Evolutionary conservation across 176 grass and related monocot genomes (phyloP), one percentile per base, ranked within the genome.

Genomic region (Hyparrhenia diplandra): DNA sequence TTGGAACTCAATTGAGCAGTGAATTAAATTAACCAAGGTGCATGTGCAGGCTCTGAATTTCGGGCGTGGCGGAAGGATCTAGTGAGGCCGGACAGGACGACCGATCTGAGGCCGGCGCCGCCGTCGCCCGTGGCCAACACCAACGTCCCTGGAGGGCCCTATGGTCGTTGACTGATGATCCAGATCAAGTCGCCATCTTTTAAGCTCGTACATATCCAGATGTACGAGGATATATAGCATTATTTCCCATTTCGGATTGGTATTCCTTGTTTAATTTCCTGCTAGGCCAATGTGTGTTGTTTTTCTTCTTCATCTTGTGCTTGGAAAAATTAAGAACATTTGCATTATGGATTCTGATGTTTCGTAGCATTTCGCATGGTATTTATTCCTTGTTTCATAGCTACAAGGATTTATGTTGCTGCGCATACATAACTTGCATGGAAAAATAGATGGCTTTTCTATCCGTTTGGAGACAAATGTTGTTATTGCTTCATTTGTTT

Each of bases 121-220:
- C 73, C 73, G 10, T 32, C 73, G 32, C 73, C 73, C 47, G 16
- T 16, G 73, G 10, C 73, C 29, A 76, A 76, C 73, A 76, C 12
- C 73, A 41, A 76, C 52, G 73, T 76, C 73, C 73, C 73, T 1
- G 52, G 73, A 20, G 73, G 73, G 32, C 73, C 73, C 21, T 59
- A 2, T 13, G 31, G 31, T 10, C 24, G 31, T 24, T 25, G 40
- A 36, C 18, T n/a, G n/a, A n/a, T n/a, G 13, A 24, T 40, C 16
- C n/a, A 13, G 37, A 14, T 28, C 67, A 0, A 25, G 25, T 59
- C 55, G 3, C n/a, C 10, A 12, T 27, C 10, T 25, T 60, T 55
- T 57, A 8, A 36, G 35, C 32, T 34, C 32, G 32, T 34, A 2
- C 32, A 34, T 34, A n/a, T n/a, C n/a, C n/a, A n/a, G n/a, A n/a